Evolutionary conservation across 1,139 yeast species (phyloP), one percentile per base, ranked within the genome.

Genomic region (Yamadazyma conglobata): DNA sequence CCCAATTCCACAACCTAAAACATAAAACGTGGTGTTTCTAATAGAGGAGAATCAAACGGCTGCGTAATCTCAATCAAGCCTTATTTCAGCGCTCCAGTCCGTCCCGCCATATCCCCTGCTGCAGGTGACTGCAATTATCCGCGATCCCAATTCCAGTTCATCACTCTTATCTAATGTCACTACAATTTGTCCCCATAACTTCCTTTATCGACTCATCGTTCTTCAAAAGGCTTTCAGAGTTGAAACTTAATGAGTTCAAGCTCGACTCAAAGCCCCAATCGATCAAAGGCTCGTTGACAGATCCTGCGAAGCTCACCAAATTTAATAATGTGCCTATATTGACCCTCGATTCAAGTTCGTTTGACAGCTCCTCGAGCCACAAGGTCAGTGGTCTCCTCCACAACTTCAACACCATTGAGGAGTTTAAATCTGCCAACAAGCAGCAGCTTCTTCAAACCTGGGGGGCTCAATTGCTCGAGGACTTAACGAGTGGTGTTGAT

Each of bases 201-300:
- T 81, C 95, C 2, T 83, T 83, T 52, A 78, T 83, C 19, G 96
- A 89, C 48, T 77, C 95, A 1, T 76, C 95, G 0, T 91, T 91
- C 56, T 91, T 91, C 60, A 79, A 81, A 25, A 74, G 72, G 43
- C 66, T 91, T 13, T 70, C 91, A 0, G 73, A 73, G 31, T 56
- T 74, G 45, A 87, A 87, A 50, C 66, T 87, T 28, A 77, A 84
- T 38, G 70, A 76, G 30, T 73, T 74, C 48, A 82, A 79, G 50
- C 64, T 83, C 25, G 83, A 79, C 44, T 63, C 75, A 23, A 55
- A 73, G 4, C 56, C 60, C 7, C 54, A 60, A 28, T 50, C 54
- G 2, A 51, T 83, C 32, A 30, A 72, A 57, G 52, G 68, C 45
- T 44, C 67, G 31, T 42, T 52, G 32, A 50, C 62, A 6, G 49